Evolutionary conservation across 169 alveolate genomes (phyloP).

Genomic region (Eimeria necatrix): DNA sequence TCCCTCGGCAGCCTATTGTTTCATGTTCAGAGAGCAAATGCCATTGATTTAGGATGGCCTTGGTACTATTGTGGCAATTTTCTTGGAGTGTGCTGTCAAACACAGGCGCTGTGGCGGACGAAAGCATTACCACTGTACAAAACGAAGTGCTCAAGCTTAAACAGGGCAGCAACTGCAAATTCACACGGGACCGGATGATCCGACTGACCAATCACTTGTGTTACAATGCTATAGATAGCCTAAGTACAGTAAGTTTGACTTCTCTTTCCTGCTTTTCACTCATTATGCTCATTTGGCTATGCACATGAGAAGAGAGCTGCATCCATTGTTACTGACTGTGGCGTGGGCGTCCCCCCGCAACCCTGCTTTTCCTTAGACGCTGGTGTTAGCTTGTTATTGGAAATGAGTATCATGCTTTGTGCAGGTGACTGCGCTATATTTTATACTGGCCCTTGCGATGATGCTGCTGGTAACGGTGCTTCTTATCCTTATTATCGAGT

Average conservation of each 20-base stretch:
- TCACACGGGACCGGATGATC: slow-evolving; percentile 38
- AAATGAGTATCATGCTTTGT: neutral
- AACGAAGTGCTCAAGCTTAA: slow-evolving; percentile 24
- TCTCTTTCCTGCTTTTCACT: neutral
- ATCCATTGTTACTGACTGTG: too few species aligned
- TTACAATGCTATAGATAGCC: slow-evolving; percentile 17
- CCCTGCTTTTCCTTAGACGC: too few species aligned
- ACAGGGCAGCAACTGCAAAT: slow-evolving; percentile 46
- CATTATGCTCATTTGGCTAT: neutral
- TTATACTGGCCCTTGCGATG: slow-evolving; percentile 29
- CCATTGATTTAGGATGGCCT: too few species aligned
- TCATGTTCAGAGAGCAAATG: neutral
- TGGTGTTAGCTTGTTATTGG: too few species aligned
- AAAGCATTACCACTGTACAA: neutral
- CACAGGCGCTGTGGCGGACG: slow-evolving; percentile 16
- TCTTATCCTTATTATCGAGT: slow-evolving; percentile 3
- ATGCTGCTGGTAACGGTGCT: slow-evolving; percentile 4
- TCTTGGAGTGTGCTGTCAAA: neutral
- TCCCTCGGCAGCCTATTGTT: neutral
- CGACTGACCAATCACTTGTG: slow-evolving; percentile 42
- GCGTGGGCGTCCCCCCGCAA: too few species aligned
- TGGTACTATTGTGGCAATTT: too few species aligned
- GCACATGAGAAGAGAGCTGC: neutral
- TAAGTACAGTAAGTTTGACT: slow-evolving; percentile 17
- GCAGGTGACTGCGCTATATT: slow-evolving; percentile 1